Base-by-base conservation (phyloP, 2,329 filamentous ascomycete genomes). In the Remersonia thermophila region DNA sequence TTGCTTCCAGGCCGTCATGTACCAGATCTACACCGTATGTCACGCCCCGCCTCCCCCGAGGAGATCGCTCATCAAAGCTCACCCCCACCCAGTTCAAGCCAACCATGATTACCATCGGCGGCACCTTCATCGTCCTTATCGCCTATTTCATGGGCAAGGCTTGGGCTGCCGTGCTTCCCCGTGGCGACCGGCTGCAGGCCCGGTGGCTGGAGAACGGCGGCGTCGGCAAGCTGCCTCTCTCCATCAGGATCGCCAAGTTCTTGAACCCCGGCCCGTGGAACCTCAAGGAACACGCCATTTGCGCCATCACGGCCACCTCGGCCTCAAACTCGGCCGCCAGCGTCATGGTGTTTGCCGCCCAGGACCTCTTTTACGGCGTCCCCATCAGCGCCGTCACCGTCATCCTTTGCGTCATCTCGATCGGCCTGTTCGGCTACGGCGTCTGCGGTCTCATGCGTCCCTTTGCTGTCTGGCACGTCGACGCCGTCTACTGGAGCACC, bases 41-140 rank as follows among this genome's bases (percentile, higher is more conserved):
- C 47, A 2, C 11, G 20, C 27, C 3, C 5, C 6, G 6, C 10
- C 23, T 32, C 8, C 10, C 23, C 27, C 8, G 20, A 6, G 5
- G 20, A 6, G 20, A 5, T 6, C 20, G 20, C 9, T 9, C 20
- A 23, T 5, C 9, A 23, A 23, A 9, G 9, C 20, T 23, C 9
- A 23, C 20, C 9, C 27, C 25, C 7, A 4, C 3, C 17, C 29
- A 71, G 65, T 72, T 68, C 51, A 71, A 72, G 59, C 68, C 67
- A 0, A 73, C 68, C 1, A 3, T 27, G 1, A 49, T 67, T 26
- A 58, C 56, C 3, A 66, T 73, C 13, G 58, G 60, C 12, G 67
- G 68, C 27, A 72, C 67, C 0, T 73, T 73, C 37, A 70, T 73
- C 35, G 68, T 71, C 4, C 60, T 74, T 28, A 70, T 74, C 31